Base-by-base conservation (phyloP, 1,139 yeast species). In the Suhomyces atakaporum region DNA sequence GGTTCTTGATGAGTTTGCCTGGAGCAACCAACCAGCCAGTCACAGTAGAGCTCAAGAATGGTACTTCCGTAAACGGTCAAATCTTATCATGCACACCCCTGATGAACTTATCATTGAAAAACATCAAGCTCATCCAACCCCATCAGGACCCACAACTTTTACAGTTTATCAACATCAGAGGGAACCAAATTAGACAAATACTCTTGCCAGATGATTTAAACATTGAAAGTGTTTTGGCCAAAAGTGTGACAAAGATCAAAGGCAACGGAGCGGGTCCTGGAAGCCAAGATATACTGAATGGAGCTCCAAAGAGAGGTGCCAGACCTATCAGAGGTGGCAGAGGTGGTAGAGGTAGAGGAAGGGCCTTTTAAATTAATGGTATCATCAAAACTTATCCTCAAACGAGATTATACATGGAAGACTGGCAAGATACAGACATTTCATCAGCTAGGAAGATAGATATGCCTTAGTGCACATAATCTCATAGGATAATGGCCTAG, bases 11-110 rank as follows among this genome's bases (percentile, higher is more conserved):
- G 92, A 90, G 88, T 54, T 68, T 92, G 44, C 75, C 76, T 20
- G 56, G 62, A 42, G 60, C 73, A 49, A 80, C 85, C 30, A 82
- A 81, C 45, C 97, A 90, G 62, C 81, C 90, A 29, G 92, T 92
- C 6, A 92, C 94, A 36, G 87, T 92, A 16, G 98, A 92, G 58
- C 70, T 92, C 54, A 92, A 92, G 60, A 89, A 92, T 60, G 97
- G 97, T 21, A 62, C 60, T 40, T 60, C 70, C 10, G 62, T 69
- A 19, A 62, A 62, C 42, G 77, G 77, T 1, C 71, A 67, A 43
- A 53, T 92, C 27, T 77, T 86, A 29, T 79, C 90, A 5, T 96
- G 95, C 28, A 75, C 95, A 4, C 96, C 97, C 22, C 79, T 86
- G 49, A 92, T 92, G 98, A 92, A 92, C 63, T 81, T 94, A 29